These are phyloP conservation scores for Exophiala oligosperma DNA, from an alignment of 2,329 filamentous ascomycete genomes.

Conservation along the genomic window DNA sequence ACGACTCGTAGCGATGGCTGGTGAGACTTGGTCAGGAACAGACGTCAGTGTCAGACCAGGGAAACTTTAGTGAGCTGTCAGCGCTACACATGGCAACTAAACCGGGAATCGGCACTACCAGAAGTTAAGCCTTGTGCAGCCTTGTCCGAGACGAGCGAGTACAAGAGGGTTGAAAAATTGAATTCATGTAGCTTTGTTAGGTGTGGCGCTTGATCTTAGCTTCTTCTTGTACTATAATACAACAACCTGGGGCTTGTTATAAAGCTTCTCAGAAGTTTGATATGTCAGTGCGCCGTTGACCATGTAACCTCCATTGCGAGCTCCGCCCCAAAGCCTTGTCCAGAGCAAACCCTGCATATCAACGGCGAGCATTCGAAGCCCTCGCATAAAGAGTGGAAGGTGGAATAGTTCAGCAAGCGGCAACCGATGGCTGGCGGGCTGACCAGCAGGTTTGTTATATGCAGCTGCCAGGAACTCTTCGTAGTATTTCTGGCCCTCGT, in stretches of 20 bases:
- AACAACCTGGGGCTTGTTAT: constrained; percentile 42
- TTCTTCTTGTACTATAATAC: constrained; percentile 27
- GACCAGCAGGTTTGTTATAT: constrained; percentile 31
- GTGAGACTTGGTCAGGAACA: neutral
- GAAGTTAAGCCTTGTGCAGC: neutral
- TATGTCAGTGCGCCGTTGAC: constrained; percentile 62
- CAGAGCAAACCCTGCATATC: constrained; percentile 59
- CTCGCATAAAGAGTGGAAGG: constrained; percentile 50
- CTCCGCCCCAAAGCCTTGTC: constrained; percentile 59
- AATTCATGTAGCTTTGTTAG: neutral
- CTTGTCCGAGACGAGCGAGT: neutral
- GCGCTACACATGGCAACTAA: neutral
- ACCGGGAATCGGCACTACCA: neutral
- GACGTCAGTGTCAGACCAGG: neutral
- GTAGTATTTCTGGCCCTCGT: constrained; percentile 69
- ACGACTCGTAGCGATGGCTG: neutral
- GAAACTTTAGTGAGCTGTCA: neutral
- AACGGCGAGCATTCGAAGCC: constrained; percentile 52
- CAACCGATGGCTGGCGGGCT: constrained; percentile 27
- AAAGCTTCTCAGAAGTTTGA: constrained; percentile 36
- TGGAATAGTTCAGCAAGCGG: constrained; percentile 40
- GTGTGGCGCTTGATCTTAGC: neutral
- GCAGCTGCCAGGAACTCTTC: constrained; percentile 58
- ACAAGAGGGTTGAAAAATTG: too few species aligned
- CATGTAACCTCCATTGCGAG: constrained; percentile 53